phyloP scores from a whole-genome alignment of 2,329 filamentous ascomycete genomes.

The Furcasterigmium furcatum region DNA sequence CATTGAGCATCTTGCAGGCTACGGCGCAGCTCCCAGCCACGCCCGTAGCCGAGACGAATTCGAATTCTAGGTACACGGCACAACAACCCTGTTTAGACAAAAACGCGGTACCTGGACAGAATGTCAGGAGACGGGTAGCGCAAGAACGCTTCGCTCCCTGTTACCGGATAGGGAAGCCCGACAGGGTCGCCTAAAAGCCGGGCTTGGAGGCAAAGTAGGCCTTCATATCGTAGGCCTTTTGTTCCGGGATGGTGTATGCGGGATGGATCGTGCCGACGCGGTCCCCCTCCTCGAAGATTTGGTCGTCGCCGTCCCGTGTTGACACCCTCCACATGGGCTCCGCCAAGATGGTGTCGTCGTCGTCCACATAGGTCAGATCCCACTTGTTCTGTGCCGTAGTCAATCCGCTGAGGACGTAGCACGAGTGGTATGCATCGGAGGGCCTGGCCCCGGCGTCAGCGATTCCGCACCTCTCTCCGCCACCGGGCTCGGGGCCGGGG shows the following conservation, averaged over 20 bases:
- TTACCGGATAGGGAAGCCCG: no score
- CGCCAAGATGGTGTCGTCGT: conserved; percentile 26
- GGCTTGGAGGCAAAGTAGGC: conserved; percentile 60
- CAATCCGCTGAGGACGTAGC: conserved; percentile 84
- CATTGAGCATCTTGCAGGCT: no score
- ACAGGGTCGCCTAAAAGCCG: conserved; percentile 41
- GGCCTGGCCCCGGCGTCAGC: conserved; percentile 40
- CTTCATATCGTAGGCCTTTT: conserved; percentile 61
- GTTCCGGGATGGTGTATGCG: conserved; percentile 78
- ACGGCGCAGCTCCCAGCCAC: no score
- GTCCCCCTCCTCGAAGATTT: conserved; percentile 70
- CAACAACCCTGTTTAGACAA: no score
- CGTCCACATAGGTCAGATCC: conserved; percentile 33
- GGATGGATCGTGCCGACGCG: conserved; percentile 72
- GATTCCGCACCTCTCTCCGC: background rate
- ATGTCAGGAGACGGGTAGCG: no score
- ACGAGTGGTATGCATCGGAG: conserved; percentile 88
- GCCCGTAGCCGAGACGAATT: no score
- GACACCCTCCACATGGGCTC: conserved; percentile 42
- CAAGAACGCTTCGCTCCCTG: no score
- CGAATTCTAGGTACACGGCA: no score
- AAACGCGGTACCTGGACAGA: no score
- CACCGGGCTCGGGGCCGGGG: background rate
- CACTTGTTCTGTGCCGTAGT: conserved; percentile 75
- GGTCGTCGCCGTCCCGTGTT: conserved; percentile 47